A percentile compares a stretch with the other conserved stretches of the same genome.
Conservation (phyloP, 2,329 filamentous ascomycete species). For the Aspergillus udagawae region DNA sequence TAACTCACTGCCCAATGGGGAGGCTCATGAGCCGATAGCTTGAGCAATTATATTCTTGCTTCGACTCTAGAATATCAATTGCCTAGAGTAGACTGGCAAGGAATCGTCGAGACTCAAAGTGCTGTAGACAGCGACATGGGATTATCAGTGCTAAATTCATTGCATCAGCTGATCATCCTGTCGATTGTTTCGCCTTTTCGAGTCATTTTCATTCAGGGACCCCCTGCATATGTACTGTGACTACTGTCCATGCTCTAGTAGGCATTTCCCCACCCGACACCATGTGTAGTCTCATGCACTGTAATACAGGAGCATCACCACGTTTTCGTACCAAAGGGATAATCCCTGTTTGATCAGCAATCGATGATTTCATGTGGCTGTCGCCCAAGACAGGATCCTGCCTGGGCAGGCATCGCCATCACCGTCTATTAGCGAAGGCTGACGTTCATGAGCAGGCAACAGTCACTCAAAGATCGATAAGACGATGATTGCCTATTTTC, state of each 20-base stretch:
- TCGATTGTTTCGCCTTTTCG: background rate
- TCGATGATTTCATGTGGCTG: background rate
- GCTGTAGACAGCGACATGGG: background rate
- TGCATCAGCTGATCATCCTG: background rate
- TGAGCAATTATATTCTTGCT: background rate
- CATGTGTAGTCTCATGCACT: background rate
- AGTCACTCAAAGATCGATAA: background rate
- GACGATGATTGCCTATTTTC: background rate
- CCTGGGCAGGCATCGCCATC: background rate
- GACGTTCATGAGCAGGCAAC: background rate
- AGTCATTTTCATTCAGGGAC: background rate
- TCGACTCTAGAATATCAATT: background rate
- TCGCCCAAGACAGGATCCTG: background rate
- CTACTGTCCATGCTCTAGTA: background rate
- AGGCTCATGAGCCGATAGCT: background rate
- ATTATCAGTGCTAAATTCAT: background rate
- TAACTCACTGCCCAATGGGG: background rate
- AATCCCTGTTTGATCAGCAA: background rate
- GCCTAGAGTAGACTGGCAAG: too few species aligned
- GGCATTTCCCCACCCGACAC: background rate
- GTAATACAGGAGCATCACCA: background rate
- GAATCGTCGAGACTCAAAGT: background rate
- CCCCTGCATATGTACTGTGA: background rate
- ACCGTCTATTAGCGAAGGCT: background rate
- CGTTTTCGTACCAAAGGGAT: background rate